Conservation (phyloP, 345 rosid genomes). For the Citrus reticulata region DNA sequence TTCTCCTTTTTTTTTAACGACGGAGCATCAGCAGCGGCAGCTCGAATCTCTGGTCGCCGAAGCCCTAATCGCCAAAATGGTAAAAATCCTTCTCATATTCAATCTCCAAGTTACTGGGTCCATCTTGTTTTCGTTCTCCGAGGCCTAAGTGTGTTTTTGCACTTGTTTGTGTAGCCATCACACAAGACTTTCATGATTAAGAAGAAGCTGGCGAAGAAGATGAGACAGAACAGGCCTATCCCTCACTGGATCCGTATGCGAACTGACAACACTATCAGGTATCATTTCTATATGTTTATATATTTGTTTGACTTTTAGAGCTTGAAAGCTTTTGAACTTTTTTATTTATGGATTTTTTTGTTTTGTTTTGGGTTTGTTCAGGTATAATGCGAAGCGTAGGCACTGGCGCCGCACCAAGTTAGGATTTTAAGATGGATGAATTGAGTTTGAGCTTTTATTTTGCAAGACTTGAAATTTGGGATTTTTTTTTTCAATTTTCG, state of each 20-base stretch:
- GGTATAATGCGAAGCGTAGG: slow-evolving; percentile 76
- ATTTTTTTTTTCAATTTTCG: not conserved
- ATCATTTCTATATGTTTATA: not conserved
- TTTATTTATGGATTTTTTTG: not conserved
- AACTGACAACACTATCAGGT: slow-evolving; percentile 73
- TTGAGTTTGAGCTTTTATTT: slow-evolving; percentile 1
- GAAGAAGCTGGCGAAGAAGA: slow-evolving; percentile 73
- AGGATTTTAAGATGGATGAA: slow-evolving; percentile 30
- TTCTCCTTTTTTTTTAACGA: not conserved
- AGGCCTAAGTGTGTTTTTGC: not conserved
- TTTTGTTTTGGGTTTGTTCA: slow-evolving; percentile 11
- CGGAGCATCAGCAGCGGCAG: not conserved
- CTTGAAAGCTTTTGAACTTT: not conserved
- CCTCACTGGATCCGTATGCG: slow-evolving; percentile 74
- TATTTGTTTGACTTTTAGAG: not conserved
- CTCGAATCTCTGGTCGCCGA: not conserved
- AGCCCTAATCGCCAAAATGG: slow-evolving; percentile 2
- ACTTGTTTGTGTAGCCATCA: slow-evolving; percentile 26
- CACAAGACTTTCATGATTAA: slow-evolving; percentile 44
- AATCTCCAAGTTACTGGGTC: not conserved
- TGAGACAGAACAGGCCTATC: slow-evolving; percentile 75
- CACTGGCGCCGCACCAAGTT: slow-evolving; percentile 81
- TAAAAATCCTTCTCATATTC: not conserved
- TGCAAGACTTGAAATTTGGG: slow-evolving; percentile 4
- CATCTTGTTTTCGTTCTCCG: too few species aligned